Evolutionary conservation across 2,329 filamentous ascomycete genomes (phyloP), one percentile per base, ranked within the genome.

Genomic region (Cercospora sp.): DNA sequence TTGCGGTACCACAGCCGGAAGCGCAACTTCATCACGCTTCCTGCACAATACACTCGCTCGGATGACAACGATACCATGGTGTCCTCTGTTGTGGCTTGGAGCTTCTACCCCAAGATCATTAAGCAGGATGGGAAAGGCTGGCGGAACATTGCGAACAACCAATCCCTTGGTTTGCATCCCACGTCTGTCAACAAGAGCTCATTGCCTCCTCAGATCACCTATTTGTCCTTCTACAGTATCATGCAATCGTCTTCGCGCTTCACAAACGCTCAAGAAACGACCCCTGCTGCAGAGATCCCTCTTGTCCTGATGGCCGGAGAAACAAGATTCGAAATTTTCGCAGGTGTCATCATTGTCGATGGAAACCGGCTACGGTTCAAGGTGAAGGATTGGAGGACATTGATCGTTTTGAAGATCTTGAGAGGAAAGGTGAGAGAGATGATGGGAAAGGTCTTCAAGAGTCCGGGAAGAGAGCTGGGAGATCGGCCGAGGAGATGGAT

Each of bases 191-290:
- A 98, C 79, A 93, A 93, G 77, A 84, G 83, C 68, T 82, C 84
- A 58, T 66, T 75, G 16, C 61, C 72, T 5, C 61, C 72, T 0
- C 74, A 76, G 1, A 82, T 93, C 45, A 90, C 89, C 76, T 98
- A 92, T 89, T 82, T 99, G 55, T 95, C 92, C 0, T 99, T 97
- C 79, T 98, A 98, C 81, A 91, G 97, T 78, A 97, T 98, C 71
- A 97, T 98, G 92, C 94, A 97, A 79, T 91, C 91, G 2, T 93
- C 83, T 82, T 92, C 89, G 86, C 86, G 86, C 69, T 90, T 91
- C 74, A 92, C 94, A 73, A 96, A 97, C 72, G 95, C 95, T 0
- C 94, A 97, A 73, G 93, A 97, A 77, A 96, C 92, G 1, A 74
- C 75, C 70, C 81, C 65, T 74, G 81, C 2, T 92, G 90, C 10